Base-by-base conservation (phyloP, 129 eudicot genomes). In the Rutidosis leptorrhynchoides region DNA sequence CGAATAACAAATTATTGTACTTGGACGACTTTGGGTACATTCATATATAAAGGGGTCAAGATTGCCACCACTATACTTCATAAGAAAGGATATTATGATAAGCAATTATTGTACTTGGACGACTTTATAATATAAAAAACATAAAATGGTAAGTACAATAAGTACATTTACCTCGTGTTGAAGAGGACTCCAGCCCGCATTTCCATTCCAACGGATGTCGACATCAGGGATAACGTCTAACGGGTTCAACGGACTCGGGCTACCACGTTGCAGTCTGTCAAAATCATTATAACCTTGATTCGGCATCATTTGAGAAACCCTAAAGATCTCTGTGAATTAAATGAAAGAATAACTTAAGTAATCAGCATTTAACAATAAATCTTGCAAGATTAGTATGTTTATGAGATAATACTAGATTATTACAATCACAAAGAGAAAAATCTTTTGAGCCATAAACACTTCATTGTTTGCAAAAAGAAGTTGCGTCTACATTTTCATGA, bases 241-340 rank as follows among this genome's bases (percentile, higher is more conserved):
- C 26, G 82, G 69, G 24, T 77, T 78, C 80, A 83, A 45, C 1
- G 87, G 93, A 72, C 87, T 77, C 17, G 93, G 96, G 82, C 96
- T 85, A 67, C 96, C 85, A 77, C 84, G 93, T 71, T 83, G 94
- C 60, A 87, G 80, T 65, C 89, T 77, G 69, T 85, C 96, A 67
- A 78, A 89, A 78, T 81, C 96, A 64, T 78, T 78, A 57, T 83
- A 69, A 27, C 85, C 87, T 72, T 85, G 90, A 74, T 79, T 81
- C 56, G 94, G 73, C 21, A 83, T 68, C 87, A 82, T 85, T 60
- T 87, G 74, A 37, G 90, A 77, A 74, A 80, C 81, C 81, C 84
- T 81, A 62, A 79, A 70, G 74, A 89, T 89, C 65, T 89, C 97
- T 90, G 89, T 62, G 21, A 29, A 75, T 40, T 27, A 68, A 60